Evolutionary conservation across 108 stramenopile genomes (phyloP).

Genomic region (Fragilaria radians): DNA sequence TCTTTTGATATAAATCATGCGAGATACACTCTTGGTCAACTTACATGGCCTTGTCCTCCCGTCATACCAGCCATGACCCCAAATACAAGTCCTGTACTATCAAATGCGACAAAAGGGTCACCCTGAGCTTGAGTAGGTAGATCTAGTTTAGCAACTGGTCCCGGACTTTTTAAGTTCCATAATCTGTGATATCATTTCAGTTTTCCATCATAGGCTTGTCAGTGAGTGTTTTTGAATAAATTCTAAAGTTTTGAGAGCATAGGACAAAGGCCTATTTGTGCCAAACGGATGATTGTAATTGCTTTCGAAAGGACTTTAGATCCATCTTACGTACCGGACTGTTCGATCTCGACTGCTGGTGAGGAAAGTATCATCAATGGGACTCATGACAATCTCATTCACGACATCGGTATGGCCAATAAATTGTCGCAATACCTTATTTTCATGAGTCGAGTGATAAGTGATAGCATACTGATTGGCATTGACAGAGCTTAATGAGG

Average conservation of each 20-base stretch:
- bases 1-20: neutral
- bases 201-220: no score
- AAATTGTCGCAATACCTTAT: constrained; percentile 77
- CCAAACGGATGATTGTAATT: no score
- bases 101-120: constrained; percentile 54
- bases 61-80: constrained; percentile 49
- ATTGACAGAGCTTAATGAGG: constrained; percentile 3
- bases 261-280: no score
- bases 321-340: constrained; percentile 39
- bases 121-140: constrained; percentile 40
- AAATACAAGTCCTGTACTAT: constrained; percentile 80
- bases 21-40: constrained; percentile 5
- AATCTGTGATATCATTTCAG: no score
- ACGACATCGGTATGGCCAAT: constrained; percentile 61
- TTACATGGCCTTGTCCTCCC: constrained; percentile 47
- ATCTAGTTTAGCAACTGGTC: constrained; percentile 56
- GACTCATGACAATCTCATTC: constrained; percentile 52
- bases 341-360: constrained; percentile 57
- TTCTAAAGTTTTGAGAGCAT: no score
- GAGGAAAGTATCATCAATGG: constrained; percentile 74
- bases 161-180: constrained; percentile 65
- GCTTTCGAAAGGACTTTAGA: no score
- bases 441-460: constrained; percentile 70
- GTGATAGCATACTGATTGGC: constrained; percentile 28
- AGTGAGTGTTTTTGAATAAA: no score